A percentile compares a stretch with the other conserved stretches of the same genome.
Evolutionary conservation across 2,329 filamentous ascomycete genomes (phyloP).

Genomic region (Sordariomycetes sp.): DNA sequence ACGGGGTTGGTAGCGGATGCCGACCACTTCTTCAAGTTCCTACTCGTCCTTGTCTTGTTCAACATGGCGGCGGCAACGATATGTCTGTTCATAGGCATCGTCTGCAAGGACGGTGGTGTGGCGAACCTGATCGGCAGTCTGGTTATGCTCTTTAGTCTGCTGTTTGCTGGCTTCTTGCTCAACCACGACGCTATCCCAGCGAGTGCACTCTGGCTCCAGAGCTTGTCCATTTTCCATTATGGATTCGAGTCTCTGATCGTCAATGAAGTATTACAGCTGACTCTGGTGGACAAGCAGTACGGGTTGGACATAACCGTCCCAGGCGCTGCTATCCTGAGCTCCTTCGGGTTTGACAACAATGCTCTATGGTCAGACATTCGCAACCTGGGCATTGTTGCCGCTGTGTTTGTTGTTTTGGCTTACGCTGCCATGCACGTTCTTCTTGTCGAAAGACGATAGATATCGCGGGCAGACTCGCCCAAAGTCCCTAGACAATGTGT

Average conservation of each 20-base stretch:
- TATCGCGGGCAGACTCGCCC: not conserved
- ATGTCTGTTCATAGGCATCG: constrained; percentile 91
- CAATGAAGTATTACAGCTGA: constrained; percentile 88
- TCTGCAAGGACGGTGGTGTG: constrained; percentile 84
- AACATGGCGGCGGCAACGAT: constrained; percentile 91
- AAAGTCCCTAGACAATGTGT: no score
- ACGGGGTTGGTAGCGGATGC: constrained; percentile 79
- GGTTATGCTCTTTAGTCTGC: constrained; percentile 93
- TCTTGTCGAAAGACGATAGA: constrained; percentile 67
- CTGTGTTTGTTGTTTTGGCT: constrained; percentile 75
- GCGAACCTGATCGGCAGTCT: constrained; percentile 90
- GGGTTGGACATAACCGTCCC: constrained; percentile 94
- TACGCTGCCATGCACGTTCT: constrained; percentile 91
- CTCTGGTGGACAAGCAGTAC: constrained; percentile 87
- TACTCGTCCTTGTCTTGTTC: constrained; percentile 87
- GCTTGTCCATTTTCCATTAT: constrained; percentile 95
- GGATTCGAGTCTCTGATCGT: constrained; percentile 94
- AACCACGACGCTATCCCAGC: constrained; percentile 90
- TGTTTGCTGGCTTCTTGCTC: constrained; percentile 88
- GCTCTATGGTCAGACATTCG: constrained; percentile 79
- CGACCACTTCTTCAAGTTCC: constrained; percentile 81
- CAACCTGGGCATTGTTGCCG: constrained; percentile 74
- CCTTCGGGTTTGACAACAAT: constrained; percentile 85
- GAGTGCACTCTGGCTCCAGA: constrained; percentile 82
- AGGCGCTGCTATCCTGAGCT: constrained; percentile 85